phyloP scores from a whole-genome alignment of 2,329 filamentous ascomycete genomes.

The Colletotrichum tofieldiae region DNA sequence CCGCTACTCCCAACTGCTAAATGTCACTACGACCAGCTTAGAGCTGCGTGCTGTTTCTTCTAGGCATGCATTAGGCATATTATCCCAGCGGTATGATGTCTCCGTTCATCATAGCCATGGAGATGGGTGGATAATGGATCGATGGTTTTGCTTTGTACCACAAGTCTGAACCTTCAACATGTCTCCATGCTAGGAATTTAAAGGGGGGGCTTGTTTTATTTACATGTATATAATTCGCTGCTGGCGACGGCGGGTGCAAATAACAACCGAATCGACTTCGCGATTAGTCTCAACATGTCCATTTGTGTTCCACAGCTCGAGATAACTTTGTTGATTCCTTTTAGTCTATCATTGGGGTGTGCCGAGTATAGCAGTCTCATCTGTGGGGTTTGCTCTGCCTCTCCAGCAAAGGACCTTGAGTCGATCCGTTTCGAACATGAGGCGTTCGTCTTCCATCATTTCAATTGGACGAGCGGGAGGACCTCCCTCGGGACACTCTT shows the following conservation, averaged over 20 bases:
- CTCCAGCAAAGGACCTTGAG: constrained; percentile 47
- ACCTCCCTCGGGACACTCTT: constrained; percentile 24
- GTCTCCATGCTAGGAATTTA: too few relatives aligned
- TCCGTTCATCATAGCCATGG: background rate
- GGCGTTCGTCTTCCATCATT: constrained; percentile 39
- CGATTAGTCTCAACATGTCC: background rate
- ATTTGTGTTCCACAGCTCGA: background rate
- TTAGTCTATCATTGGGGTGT: background rate
- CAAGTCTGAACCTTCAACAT: background rate
- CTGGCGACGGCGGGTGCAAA: constrained; percentile 30
- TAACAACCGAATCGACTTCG: constrained; percentile 20
- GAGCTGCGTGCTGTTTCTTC: rapidly evolving
- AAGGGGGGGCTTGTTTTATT: background rate
- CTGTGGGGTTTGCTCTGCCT: constrained; percentile 46
- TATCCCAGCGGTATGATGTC: background rate
- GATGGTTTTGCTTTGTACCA: background rate
- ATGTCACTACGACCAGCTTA: too few relatives aligned
- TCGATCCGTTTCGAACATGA: constrained; percentile 47
- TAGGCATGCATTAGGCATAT: background rate
- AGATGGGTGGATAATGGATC: background rate
- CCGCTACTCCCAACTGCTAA: background rate
- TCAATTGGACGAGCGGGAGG: constrained; percentile 22
- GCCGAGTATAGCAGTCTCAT: background rate
- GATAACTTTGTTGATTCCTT: background rate
- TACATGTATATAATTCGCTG: constrained; percentile 29